phyloP scores from a whole-genome alignment of 2,329 filamentous ascomycete genomes.

The Botrytis cinerea region DNA sequence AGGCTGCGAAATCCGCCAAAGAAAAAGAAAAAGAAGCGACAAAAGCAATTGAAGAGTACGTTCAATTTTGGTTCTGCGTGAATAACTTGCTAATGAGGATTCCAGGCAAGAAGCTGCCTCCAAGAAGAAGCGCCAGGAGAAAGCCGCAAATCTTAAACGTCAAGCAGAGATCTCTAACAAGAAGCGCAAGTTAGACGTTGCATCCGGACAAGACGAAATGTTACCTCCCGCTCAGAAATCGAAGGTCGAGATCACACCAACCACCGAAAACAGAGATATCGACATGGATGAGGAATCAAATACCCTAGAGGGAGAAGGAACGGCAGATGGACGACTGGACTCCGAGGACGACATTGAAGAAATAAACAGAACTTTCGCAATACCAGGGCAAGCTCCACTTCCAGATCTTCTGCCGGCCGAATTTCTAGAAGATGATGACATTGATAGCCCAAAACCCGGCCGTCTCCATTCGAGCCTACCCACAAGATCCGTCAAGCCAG shows the following conservation, averaged over 20 bases:
- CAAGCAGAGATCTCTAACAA: constrained; percentile 35
- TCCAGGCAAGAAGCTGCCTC: constrained; percentile 34
- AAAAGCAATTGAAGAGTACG: constrained; percentile 38
- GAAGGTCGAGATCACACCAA: neutral
- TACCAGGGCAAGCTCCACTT: constrained; percentile 24
- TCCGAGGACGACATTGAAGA: constrained; percentile 21
- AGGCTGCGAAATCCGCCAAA: constrained; percentile 32
- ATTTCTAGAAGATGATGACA: constrained; percentile 37
- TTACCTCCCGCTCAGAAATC: constrained; percentile 21
- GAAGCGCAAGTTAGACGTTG: constrained; percentile 33
- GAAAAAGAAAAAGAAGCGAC: constrained; percentile 33
- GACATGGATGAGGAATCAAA: constrained; percentile 22
- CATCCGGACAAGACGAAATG: constrained; percentile 15
- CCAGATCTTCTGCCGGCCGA: constrained; percentile 39
- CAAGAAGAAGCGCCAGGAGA: constrained; percentile 39
- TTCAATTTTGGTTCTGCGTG: neutral
- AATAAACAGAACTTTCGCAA: constrained; percentile 11
- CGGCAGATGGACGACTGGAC: constrained; percentile 17
- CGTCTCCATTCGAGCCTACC: neutral
- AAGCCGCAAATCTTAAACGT: constrained; percentile 34
- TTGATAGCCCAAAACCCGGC: constrained; percentile 17
- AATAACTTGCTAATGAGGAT: constrained; percentile 20
- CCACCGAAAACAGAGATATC: neutral
- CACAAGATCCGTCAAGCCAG: constrained; percentile 35
- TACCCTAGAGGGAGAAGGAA: constrained; percentile 20